A percentile compares a stretch with the other conserved stretches of the same genome.
Conservation (phyloP, 2,329 filamentous ascomycete genomes). For the Myrmaecium sp. region DNA sequence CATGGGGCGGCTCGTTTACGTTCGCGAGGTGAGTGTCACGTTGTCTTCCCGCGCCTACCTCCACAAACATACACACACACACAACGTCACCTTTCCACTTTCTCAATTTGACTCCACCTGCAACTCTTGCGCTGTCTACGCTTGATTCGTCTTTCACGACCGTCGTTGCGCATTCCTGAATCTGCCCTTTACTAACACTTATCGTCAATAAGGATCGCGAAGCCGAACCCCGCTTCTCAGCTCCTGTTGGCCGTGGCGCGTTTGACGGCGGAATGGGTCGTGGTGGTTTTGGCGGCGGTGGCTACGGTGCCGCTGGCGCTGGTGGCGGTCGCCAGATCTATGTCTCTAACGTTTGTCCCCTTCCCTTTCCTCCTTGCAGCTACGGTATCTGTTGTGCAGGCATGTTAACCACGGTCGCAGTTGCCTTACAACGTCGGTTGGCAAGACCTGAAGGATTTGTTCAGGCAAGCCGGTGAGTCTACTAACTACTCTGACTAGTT, state of each 20-base stretch:
- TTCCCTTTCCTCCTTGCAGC: conserved; percentile 10
- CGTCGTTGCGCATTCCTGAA: not conserved
- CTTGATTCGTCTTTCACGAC: not conserved
- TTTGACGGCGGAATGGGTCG: conserved; percentile 22
- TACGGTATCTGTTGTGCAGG: too few relatives aligned
- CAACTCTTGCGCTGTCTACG: not conserved
- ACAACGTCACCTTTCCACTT: not conserved
- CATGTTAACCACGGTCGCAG: conserved; percentile 33
- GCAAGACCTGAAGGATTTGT: conserved; percentile 98
- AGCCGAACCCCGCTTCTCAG: conserved; percentile 89
- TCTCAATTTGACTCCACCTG: not conserved
- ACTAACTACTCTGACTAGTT: conserved; percentile 1
- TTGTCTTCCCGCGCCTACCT: conserved; percentile 5
- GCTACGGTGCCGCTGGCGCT: conserved; percentile 29
- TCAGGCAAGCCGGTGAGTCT: conserved; percentile 85
- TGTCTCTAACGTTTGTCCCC: conserved; percentile 83
- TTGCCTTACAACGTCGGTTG: conserved; percentile 94
- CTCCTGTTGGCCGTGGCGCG: conserved; percentile 40
- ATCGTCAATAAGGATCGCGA: conserved; percentile 63
- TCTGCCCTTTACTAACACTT: not conserved
- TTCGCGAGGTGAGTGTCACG: conserved; percentile 61
- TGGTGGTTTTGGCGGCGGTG: conserved; percentile 26
- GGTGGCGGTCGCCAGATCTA: conserved; percentile 78
- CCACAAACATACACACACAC: not conserved
- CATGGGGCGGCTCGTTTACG: conserved; percentile 96